These are phyloP conservation scores for Tricholoma sp. DNA, from an alignment of 768 basidiomycete species.

Conservation along the genomic window DNA sequence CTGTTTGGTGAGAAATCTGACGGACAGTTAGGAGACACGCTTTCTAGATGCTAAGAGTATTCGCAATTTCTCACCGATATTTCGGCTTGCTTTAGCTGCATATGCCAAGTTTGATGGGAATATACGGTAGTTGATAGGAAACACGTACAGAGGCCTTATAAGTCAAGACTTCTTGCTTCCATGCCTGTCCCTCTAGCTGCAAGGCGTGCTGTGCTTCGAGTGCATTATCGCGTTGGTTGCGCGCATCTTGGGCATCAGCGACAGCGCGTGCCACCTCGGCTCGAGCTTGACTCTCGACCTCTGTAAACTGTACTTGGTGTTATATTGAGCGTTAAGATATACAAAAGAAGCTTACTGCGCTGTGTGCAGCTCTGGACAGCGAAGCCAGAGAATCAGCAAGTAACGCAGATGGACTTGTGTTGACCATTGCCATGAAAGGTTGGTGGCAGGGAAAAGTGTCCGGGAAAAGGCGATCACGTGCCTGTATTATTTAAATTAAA, in stretches of 20 bases:
- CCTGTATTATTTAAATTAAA: not conserved
- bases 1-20: slow-evolving; percentile 55
- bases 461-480: not conserved
- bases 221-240: slow-evolving; percentile 42
- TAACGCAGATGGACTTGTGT: slow-evolving; percentile 11
- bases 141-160: slow-evolving; percentile 45
- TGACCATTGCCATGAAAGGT: not conserved
- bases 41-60: not conserved
- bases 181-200: slow-evolving; percentile 41
- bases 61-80: slow-evolving; percentile 50
- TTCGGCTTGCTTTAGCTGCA: slow-evolving; percentile 52
- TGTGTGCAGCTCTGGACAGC: slow-evolving; percentile 17
- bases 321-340: not conserved
- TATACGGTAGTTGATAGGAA: slow-evolving; percentile 1
- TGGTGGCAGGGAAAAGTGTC: not conserved
- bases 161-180: slow-evolving; percentile 37
- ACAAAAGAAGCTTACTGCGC: slow-evolving; percentile 14
- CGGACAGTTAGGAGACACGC: too few species aligned
- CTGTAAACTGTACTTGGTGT: slow-evolving; percentile 36
- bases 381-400: slow-evolving; percentile 20
- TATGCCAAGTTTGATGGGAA: slow-evolving; percentile 9
- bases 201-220: slow-evolving; percentile 39
- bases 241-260: slow-evolving; percentile 42
- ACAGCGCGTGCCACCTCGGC: slow-evolving; percentile 45
- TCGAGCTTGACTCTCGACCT: slow-evolving; percentile 52